Conservation (phyloP, 1,284 basidiomycete species). For the Vanrija sp. region DNA sequence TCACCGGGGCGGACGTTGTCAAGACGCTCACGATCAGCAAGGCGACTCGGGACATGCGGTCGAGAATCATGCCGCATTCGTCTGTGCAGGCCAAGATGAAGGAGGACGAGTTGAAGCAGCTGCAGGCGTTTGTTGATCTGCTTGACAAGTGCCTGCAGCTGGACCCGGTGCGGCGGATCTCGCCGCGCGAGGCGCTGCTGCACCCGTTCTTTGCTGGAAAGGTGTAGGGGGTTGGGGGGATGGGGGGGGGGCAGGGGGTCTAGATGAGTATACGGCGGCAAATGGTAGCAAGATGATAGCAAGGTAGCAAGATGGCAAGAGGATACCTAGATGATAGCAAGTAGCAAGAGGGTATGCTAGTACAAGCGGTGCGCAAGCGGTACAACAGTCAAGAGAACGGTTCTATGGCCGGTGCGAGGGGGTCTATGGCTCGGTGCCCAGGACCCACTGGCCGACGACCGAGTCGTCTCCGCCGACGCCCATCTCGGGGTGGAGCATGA, state of each 20-base stretch:
- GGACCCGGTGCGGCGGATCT: slow-evolving; percentile 82
- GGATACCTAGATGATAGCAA: too few species aligned
- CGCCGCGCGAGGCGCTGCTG: slow-evolving; percentile 77
- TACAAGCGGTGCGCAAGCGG: too few species aligned
- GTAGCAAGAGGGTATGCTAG: too few species aligned
- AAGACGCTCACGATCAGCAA: slow-evolving; percentile 81
- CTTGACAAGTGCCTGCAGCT: slow-evolving; percentile 86
- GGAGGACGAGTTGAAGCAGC: slow-evolving; percentile 79
- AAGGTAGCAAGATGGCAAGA: neutral
- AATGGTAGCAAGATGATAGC: neutral
- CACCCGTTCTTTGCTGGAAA: slow-evolving; percentile 71
- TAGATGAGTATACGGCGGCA: neutral
- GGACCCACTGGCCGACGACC: slow-evolving; percentile 35
- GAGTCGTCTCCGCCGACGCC: slow-evolving; percentile 31
- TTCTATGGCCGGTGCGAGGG: too few species aligned
- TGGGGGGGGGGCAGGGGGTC: too few species aligned
- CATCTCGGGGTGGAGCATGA: slow-evolving; percentile 45
- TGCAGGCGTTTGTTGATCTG: slow-evolving; percentile 83
- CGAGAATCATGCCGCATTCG: slow-evolving; percentile 73
- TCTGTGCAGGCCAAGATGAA: slow-evolving; percentile 66
- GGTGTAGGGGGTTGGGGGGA: neutral
- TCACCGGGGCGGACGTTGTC: slow-evolving; percentile 71
- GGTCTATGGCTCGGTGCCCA: slow-evolving; percentile 5
- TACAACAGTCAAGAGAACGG: too few species aligned
- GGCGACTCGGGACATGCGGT: slow-evolving; percentile 71